Evolutionary conservation across 1,139 yeast species (phyloP).

Genomic region (Geotrichum restrictum): DNA sequence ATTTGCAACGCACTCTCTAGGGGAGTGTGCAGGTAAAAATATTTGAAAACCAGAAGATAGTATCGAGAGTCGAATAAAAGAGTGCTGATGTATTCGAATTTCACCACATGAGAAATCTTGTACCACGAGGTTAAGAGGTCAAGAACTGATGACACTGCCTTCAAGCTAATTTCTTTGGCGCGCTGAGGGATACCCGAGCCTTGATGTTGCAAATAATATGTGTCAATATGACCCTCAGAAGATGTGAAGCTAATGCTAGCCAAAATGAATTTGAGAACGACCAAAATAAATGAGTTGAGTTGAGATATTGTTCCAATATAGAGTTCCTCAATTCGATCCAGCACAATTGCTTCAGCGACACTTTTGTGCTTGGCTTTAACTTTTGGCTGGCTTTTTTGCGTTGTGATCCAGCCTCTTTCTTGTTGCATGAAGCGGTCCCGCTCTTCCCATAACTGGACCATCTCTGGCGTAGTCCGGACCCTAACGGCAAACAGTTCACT

Average conservation of each 20-base stretch:
- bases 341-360: constrained; percentile 43
- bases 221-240: constrained; percentile 21
- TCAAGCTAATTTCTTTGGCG: constrained; percentile 61
- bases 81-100: constrained; percentile 69
- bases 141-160: constrained; percentile 57
- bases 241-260: constrained; percentile 37
- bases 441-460: constrained; percentile 68
- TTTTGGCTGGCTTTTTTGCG: constrained; percentile 12
- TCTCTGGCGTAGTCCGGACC: constrained; percentile 61
- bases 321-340: constrained; percentile 58
- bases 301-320: constrained; percentile 53
- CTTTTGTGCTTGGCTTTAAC: constrained; percentile 20
- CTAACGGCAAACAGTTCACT: constrained; percentile 57
- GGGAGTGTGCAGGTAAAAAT: constrained; percentile 39
- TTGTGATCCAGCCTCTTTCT: constrained; percentile 61
- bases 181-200: constrained; percentile 40
- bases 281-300: constrained; percentile 59
- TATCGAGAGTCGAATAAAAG: constrained; percentile 71
- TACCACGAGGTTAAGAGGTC: constrained; percentile 67
- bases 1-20: constrained; percentile 33
- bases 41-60: constrained; percentile 46
- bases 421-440: constrained; percentile 65
- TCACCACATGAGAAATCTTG: constrained; percentile 68
- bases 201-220: constrained; percentile 18
- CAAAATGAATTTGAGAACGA: constrained; percentile 59